A percentile compares a stretch with the other conserved stretches of the same genome.
Conservation (phyloP, 73 alveolate species). For the Blepharisma japonicum region DNA sequence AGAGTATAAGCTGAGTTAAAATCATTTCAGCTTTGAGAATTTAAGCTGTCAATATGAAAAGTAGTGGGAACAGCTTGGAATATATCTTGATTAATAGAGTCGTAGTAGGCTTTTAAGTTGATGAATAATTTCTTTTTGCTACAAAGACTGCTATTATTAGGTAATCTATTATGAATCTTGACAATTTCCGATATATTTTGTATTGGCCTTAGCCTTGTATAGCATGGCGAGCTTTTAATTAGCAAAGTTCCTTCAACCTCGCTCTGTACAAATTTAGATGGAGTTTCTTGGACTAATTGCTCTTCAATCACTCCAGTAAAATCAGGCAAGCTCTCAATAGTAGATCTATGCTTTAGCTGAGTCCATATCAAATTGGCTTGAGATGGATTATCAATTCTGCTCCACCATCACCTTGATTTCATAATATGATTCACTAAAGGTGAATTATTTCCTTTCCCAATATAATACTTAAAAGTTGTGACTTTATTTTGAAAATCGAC, state of each 20-base stretch:
- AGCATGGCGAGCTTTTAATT: neutral
- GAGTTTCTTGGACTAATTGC: neutral
- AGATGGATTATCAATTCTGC: slow-evolving; percentile 3
- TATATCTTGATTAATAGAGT: slow-evolving; percentile 46
- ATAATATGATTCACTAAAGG: slow-evolving; percentile 5
- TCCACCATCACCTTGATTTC: slow-evolving; percentile 21
- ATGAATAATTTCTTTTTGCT: slow-evolving; percentile 75
- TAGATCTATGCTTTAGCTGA: neutral
- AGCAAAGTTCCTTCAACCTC: neutral
- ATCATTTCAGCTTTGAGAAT: slow-evolving; percentile 44
- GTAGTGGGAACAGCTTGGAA: slow-evolving; percentile 72
- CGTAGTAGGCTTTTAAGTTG: slow-evolving; percentile 69
- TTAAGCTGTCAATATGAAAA: slow-evolving; percentile 69
- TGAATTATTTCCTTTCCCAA: slow-evolving; percentile 19
- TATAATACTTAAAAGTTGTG: neutral
- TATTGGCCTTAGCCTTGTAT: neutral
- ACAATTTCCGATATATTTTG: slow-evolving; percentile 15
- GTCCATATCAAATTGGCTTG: slow-evolving; percentile 18
- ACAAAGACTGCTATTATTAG: slow-evolving; percentile 63
- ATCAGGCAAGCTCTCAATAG: neutral
- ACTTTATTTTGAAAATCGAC: neutral
- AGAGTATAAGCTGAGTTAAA: slow-evolving; percentile 37
- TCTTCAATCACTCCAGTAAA: neutral
- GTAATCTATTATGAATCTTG: slow-evolving; percentile 55
- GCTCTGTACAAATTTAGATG: neutral